Conservation (phyloP, 768 basidiomycete genomes). For the Auricularia cornea region DNA sequence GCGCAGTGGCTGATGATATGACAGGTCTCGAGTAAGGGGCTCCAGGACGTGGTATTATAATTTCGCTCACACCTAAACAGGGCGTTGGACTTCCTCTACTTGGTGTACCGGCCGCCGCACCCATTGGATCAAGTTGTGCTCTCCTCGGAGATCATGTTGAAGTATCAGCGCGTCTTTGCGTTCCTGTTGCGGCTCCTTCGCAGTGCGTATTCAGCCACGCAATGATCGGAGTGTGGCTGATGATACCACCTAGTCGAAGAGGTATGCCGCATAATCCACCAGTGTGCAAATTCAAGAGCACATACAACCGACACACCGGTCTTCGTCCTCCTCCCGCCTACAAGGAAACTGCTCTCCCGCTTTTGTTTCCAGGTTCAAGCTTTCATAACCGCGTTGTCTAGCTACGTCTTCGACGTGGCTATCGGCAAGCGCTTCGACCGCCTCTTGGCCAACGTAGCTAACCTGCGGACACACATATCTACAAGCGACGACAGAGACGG, state of each 20-base stretch:
- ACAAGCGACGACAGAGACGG: conserved; percentile 2
- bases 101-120: conserved; percentile 84
- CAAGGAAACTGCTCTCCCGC: conserved; percentile 48
- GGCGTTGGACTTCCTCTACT: conserved; percentile 82
- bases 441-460: conserved; percentile 43
- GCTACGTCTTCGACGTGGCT: conserved; percentile 73
- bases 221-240: not conserved
- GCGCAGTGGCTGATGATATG: not conserved
- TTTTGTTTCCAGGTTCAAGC: conserved; percentile 69
- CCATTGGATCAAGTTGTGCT: conserved; percentile 61
- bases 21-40: conserved; percentile 34
- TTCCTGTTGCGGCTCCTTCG: conserved; percentile 71
- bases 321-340: conserved; percentile 49
- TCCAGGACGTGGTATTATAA: not conserved
- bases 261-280: conserved; percentile 55
- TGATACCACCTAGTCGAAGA: conserved; percentile 46
- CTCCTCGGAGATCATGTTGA: conserved; percentile 60
- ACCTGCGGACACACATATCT: conserved; percentile 8
- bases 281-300: conserved; percentile 31
- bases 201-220: conserved; percentile 36
- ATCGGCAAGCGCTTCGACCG: conserved; percentile 69
- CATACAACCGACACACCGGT: conserved; percentile 25
- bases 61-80: conserved; percentile 25
- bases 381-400: conserved; percentile 58
- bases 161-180: conserved; percentile 78